These are phyloP conservation scores for Penicillium sp. DNA, from an alignment of 2,329 filamentous ascomycete species.

Conservation along the genomic window DNA sequence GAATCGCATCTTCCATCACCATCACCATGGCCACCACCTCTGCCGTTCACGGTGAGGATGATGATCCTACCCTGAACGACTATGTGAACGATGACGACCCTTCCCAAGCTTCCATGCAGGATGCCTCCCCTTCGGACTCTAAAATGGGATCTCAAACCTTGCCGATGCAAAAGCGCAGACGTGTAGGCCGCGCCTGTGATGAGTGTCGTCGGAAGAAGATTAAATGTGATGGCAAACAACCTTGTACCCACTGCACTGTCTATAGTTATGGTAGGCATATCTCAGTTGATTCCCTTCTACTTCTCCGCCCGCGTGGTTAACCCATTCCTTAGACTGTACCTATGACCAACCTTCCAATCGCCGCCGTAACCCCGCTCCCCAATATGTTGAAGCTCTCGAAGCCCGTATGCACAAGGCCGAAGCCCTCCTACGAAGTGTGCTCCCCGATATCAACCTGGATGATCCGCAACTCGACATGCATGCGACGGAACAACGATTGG, in stretches of 20 bases:
- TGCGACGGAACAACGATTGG: constrained; percentile 68
- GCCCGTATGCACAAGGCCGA: constrained; percentile 82
- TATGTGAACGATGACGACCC: constrained; percentile 23
- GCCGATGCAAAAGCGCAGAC: constrained; percentile 74
- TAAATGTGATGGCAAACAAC: constrained; percentile 84
- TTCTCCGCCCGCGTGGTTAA: constrained; percentile 15
- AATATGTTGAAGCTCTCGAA: constrained; percentile 91
- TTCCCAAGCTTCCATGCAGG: constrained; percentile 26
- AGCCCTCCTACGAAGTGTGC: constrained; percentile 74
- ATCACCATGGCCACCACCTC: constrained; percentile 33
- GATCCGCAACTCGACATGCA: constrained; percentile 81
- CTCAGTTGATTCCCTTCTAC: not conserved
- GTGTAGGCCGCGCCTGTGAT: constrained; percentile 80
- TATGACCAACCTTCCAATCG: constrained; percentile 95
- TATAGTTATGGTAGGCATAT: constrained; percentile 86
- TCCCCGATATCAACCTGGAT: constrained; percentile 82
- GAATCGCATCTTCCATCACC: constrained; percentile 18
- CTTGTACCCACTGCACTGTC: constrained; percentile 93
- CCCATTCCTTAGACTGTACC: constrained; percentile 74
- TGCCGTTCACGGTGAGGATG: constrained; percentile 32
- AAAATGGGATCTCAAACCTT: constrained; percentile 37
- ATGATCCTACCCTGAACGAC: constrained; percentile 30
- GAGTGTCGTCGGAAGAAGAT: constrained; percentile 86
- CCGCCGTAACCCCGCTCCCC: constrained; percentile 84
- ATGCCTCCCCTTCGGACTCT: constrained; percentile 29